Base-by-base conservation (phyloP, 805 yeast species). In the Wickerhamomyces kurtzmanii region DNA sequence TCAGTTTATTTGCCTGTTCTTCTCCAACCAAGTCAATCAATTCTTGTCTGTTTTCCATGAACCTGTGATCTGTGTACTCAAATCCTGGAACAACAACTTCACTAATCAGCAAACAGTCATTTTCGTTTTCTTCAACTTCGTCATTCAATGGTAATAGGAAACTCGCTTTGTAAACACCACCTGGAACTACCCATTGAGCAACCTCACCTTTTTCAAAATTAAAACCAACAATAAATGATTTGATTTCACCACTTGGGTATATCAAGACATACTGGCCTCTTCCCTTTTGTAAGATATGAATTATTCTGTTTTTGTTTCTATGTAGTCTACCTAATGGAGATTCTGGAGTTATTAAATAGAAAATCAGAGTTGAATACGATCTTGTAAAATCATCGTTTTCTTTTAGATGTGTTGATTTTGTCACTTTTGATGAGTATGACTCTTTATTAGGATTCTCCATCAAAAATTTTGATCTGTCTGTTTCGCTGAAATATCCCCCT, bases 81-180 rank as follows among this genome's bases (percentile, higher is more conserved):
- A 71, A 71, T 0, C 79, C 79, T 5, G 78, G 78, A 9, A 71
- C 74, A 12, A 71, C 78, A 13, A 71, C 71, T 37, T 70, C 75
- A 42, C 74, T 68, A 24, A 68, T 68, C 30, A 67, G 45, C 17
- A 70, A 37, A 28, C 54, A 59, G 24, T 68, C 71, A 18, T 59
- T 50, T 12, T 40, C 40, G 17, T 51, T 41, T 20, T 49, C 62
- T 6, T 39, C 50, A 3, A 14, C 12, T 4, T 20, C 46, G 5
- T 43, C 53, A 13, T 31, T 36, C 23, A 54, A 42, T n/a, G 69
- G 67, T 4, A 60, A 23, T 15, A 68, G 30, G 39, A 66, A 71
- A 27, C 73, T 65, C 5, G 76, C 75, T 42, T 71, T 71, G 51
- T 65, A 71, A 12, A 64, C 68, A 9, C 67, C 75, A 2, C 75